Conservation (phyloP, 768 basidiomycete genomes). For the Tephrocybe sp. region DNA sequence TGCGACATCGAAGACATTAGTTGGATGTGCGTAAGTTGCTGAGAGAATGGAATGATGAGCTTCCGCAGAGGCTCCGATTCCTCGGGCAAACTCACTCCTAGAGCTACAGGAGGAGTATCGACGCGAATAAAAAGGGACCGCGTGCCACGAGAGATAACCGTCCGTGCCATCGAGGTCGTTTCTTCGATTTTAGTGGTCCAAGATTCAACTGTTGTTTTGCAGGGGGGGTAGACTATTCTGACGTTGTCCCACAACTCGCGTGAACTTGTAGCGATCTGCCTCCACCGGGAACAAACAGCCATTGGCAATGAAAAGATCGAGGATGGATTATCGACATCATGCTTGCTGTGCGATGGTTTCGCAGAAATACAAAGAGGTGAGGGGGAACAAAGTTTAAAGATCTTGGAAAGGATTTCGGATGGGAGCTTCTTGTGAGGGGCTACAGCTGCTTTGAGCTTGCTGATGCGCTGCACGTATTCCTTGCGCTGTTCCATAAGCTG, state of each 20-base stretch:
- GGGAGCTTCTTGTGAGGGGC: conserved; percentile 6
- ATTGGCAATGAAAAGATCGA: background rate
- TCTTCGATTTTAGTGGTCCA: background rate
- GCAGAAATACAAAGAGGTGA: background rate
- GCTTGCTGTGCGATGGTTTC: background rate
- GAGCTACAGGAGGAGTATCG: no score
- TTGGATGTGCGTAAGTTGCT: background rate
- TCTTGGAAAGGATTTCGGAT: conserved; percentile 2
- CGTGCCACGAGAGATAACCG: conserved; percentile 1
- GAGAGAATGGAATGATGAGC: conserved; percentile 2
- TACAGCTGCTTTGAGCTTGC: conserved; percentile 3
- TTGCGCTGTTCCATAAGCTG: conserved; percentile 1
- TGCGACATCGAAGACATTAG: background rate
- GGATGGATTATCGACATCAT: background rate
- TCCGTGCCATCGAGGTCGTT: background rate
- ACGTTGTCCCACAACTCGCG: conserved; percentile 5
- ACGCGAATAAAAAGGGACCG: background rate
- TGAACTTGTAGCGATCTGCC: conserved; percentile 3
- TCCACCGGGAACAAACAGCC: conserved; percentile 9
- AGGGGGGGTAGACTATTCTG: background rate
- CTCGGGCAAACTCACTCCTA: background rate
- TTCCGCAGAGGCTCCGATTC: background rate
- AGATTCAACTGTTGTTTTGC: background rate
- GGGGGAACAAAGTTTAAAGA: background rate
- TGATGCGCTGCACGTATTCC: background rate